Base-by-base conservation (phyloP, 495 filamentous ascomycete genomes). In the Lasiosphaeria ovina region DNA sequence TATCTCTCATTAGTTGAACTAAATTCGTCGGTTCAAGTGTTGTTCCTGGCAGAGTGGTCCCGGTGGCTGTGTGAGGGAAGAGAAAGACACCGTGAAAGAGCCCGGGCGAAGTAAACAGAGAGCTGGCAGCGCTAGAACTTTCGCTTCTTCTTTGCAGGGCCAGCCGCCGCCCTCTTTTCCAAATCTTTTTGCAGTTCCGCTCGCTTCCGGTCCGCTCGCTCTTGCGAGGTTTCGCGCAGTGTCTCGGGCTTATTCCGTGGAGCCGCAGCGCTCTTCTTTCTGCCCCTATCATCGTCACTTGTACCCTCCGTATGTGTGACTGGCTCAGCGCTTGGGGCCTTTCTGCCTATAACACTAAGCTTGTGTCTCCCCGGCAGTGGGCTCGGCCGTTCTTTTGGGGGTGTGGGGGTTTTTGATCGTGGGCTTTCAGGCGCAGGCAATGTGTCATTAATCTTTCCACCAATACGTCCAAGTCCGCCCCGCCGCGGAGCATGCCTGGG, bases 121-220 rank as follows among this genome's bases (percentile, higher is more conserved):
- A 32, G 32, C 17, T 10, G 24, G n/a, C 10, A 36, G 3, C 16
- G 0, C 77, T 58, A 81, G 51, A 80, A 92, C 56, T 81, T 87
- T 54, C 87, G 78, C 69, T 89, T 92, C 74, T 83, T 85, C 74
- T 88, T 90, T 69, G 81, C 83, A 11, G 79, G 79, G 7, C 78
- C 82, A n/a, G 80, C 83, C 24, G 85, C 83, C n/a, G 78, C 81
- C 64, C 85, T 86, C 63, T 70, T 80, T 60, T 86, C 84, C n/a
- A 90, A 72, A 53, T 89, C 82, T 53, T 79, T 78, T 64, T 88
- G 85, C 56, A 91, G 66, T 63, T 87, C 82, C 51, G 80, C 79
- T 31, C 88, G 78, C 63, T 83, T 89, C 56, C 82, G 80, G 57
- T 87, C 77, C 4, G 86, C 84, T 55, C 78, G 81, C 65, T 89